Evolutionary conservation across 2,329 filamentous ascomycete species (phyloP).

Genomic region (Biscogniauxia sp.): DNA sequence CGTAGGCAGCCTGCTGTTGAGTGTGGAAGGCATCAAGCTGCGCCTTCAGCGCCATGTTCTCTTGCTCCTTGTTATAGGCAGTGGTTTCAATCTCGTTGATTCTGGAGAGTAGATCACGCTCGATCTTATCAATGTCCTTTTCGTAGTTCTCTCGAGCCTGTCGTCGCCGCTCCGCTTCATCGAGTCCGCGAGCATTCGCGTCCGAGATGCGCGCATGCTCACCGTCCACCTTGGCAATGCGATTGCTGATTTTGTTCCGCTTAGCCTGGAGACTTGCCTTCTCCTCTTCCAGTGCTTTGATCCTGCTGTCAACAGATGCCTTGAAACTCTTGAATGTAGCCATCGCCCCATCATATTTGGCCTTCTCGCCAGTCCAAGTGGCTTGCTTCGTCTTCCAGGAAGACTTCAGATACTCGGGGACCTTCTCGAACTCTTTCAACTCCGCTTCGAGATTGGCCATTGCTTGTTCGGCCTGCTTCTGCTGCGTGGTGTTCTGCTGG

Average conservation of each 20-base stretch:
- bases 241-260: constrained; percentile 68
- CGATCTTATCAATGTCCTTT: constrained; percentile 44
- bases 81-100: constrained; percentile 36
- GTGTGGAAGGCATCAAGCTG: constrained; percentile 40
- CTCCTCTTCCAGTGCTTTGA: constrained; percentile 63
- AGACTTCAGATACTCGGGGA: constrained; percentile 60
- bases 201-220: constrained; percentile 69
- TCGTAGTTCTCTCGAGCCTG: constrained; percentile 50
- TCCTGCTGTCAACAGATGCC: constrained; percentile 58
- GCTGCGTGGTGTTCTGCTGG: constrained; percentile 71
- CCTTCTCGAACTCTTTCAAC: constrained; percentile 61
- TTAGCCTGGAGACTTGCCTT: constrained; percentile 63
- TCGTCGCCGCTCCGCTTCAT: constrained; percentile 59
- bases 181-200: constrained; percentile 63
- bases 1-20: constrained; percentile 32
- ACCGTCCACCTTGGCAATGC: constrained; percentile 69
- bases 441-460: constrained; percentile 53
- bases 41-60: constrained; percentile 38
- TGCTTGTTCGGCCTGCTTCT: constrained; percentile 62
- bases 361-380: constrained; percentile 53
- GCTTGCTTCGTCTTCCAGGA: constrained; percentile 55
- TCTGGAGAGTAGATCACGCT: constrained; percentile 42
- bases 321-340: constrained; percentile 58
- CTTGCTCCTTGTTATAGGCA: constrained; percentile 40
- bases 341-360: constrained; percentile 57